Evolutionary conservation across 169 alveolate species (phyloP).

Genomic region (Plasmodium adleri): DNA sequence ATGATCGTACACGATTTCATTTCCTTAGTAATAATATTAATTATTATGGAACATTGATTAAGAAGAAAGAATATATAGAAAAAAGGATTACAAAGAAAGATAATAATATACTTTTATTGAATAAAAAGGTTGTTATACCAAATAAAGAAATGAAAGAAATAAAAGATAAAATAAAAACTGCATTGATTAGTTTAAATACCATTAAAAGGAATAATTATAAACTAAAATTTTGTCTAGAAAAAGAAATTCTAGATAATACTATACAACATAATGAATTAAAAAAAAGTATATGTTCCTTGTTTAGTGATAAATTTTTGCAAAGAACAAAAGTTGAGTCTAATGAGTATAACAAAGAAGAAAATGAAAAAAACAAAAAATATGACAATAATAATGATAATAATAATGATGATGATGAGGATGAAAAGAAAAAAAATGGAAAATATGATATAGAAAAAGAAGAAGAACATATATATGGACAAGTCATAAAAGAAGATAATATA

Average conservation of each 20-base stretch:
- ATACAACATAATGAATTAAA: slow-evolving; percentile 73
- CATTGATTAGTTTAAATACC: slow-evolving; percentile 57
- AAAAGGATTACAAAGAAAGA: slow-evolving; percentile 11
- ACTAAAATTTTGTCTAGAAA: slow-evolving; percentile 71
- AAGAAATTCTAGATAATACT: slow-evolving; percentile 74
- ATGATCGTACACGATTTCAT: slow-evolving; percentile 23
- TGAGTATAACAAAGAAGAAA: slow-evolving; percentile 1
- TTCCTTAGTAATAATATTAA: slow-evolving; percentile 70
- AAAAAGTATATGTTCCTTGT: slow-evolving; percentile 56
- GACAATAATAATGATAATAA: neutral
- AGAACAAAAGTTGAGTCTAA: slow-evolving; percentile 4
- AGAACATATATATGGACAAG: neutral
- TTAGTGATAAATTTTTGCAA: slow-evolving; percentile 38
- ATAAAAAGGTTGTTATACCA: slow-evolving; percentile 41
- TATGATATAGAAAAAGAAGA: neutral
- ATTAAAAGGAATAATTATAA: slow-evolving; percentile 73
- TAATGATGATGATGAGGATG: neutral
- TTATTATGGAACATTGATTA: slow-evolving; percentile 76
- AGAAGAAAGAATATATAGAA: slow-evolving; percentile 20
- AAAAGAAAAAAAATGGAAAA: slow-evolving; percentile 1
- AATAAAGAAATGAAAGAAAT: slow-evolving; percentile 66
- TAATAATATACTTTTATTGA: slow-evolving; percentile 9
- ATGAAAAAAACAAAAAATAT: slow-evolving; percentile 11
- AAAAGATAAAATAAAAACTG: slow-evolving; percentile 52
- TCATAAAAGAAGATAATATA: neutral